phyloP scores from a whole-genome alignment of 2,329 filamentous ascomycete genomes.

The Colletotrichum sp. region DNA sequence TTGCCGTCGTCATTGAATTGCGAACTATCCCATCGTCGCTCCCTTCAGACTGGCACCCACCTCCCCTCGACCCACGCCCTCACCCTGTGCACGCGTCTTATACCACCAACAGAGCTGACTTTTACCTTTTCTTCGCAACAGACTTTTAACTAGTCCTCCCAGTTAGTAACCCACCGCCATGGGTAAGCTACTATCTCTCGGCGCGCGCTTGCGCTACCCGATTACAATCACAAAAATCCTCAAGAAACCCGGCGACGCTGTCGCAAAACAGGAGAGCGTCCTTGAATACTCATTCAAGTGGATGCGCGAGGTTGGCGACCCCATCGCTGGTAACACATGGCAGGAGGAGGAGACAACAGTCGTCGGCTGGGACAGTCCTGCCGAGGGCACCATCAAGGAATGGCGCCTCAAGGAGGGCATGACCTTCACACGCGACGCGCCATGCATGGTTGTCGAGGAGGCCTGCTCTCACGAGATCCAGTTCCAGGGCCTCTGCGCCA shows the following conservation, averaged over 20 bases:
- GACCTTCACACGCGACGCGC: slow-evolving; percentile 62
- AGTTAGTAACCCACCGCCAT: slow-evolving; percentile 31
- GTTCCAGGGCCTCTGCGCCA: slow-evolving; percentile 86
- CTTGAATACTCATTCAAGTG: slow-evolving; percentile 89
- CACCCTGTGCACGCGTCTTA: background rate
- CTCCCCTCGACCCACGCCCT: background rate
- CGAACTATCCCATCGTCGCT: background rate
- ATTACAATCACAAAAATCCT: slow-evolving; percentile 89
- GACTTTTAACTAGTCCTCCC: slow-evolving; percentile 4
- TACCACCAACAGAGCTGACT: background rate
- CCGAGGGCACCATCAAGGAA: slow-evolving; percentile 77
- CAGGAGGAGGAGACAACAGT: slow-evolving; percentile 73
- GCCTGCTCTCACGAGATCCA: slow-evolving; percentile 90
- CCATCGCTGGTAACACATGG: slow-evolving; percentile 62
- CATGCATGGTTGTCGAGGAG: slow-evolving; percentile 82
- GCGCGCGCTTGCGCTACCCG: slow-evolving; percentile 81
- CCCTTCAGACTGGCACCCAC: background rate
- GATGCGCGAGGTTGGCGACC: slow-evolving; percentile 76
- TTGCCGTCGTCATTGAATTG: background rate
- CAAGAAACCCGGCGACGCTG: slow-evolving; percentile 74
- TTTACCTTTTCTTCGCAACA: background rate
- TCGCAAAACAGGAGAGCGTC: slow-evolving; percentile 78
- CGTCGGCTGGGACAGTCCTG: slow-evolving; percentile 81
- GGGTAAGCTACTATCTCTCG: slow-evolving; percentile 56
- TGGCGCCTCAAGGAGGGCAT: slow-evolving; percentile 78